A percentile compares a stretch with the other conserved stretches of the same genome.
phyloP scores from a whole-genome alignment of 2,329 filamentous ascomycete genomes.

The Trichoderma breve region DNA sequence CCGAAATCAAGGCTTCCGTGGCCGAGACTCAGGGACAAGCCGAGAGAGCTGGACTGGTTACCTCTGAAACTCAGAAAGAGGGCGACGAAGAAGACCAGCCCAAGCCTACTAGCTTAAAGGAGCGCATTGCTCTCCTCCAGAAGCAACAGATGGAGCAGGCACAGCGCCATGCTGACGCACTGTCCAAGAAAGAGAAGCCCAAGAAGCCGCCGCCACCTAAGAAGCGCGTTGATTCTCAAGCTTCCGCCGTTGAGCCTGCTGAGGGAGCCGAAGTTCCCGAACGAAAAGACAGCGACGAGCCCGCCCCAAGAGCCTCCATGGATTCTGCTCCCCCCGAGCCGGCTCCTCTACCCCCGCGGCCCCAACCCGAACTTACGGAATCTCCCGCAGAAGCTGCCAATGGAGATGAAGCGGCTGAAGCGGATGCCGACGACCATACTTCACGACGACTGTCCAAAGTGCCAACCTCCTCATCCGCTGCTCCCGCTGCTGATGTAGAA shows the following conservation, averaged over 20 bases:
- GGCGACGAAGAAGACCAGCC: slow-evolving; percentile 73
- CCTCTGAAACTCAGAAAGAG: slow-evolving; percentile 43
- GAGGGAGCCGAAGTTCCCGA: slow-evolving; percentile 40
- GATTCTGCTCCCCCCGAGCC: slow-evolving; percentile 42
- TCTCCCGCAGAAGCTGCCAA: slow-evolving; percentile 65
- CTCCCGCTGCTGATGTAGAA: slow-evolving; percentile 49
- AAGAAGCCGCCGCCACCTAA: slow-evolving; percentile 64
- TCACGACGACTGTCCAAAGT: slow-evolving; percentile 37
- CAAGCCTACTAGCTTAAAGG: slow-evolving; percentile 90
- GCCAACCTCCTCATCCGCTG: slow-evolving; percentile 33
- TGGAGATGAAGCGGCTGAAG: slow-evolving; percentile 63
- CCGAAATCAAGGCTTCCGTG: slow-evolving; percentile 64
- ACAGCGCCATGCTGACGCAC: slow-evolving; percentile 72
- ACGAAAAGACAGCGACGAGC: slow-evolving; percentile 48
- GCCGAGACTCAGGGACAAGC: slow-evolving; percentile 65
- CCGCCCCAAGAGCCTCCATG: slow-evolving; percentile 47
- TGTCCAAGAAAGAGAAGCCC: slow-evolving; percentile 81
- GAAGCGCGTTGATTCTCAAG: slow-evolving; percentile 44
- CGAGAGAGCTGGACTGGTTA: slow-evolving; percentile 63
- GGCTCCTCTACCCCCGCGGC: slow-evolving; percentile 49
- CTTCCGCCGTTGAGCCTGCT: slow-evolving; percentile 43
- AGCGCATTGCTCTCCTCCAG: slow-evolving; percentile 89
- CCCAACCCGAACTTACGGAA: slow-evolving; percentile 58
- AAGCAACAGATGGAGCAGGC: slow-evolving; percentile 92
- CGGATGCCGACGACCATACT: slow-evolving; percentile 70